Evolutionary conservation across 1,284 basidiomycete genomes (phyloP), one percentile per base, ranked within the genome.

Genomic region (Filobasidium uniguttulatum): DNA sequence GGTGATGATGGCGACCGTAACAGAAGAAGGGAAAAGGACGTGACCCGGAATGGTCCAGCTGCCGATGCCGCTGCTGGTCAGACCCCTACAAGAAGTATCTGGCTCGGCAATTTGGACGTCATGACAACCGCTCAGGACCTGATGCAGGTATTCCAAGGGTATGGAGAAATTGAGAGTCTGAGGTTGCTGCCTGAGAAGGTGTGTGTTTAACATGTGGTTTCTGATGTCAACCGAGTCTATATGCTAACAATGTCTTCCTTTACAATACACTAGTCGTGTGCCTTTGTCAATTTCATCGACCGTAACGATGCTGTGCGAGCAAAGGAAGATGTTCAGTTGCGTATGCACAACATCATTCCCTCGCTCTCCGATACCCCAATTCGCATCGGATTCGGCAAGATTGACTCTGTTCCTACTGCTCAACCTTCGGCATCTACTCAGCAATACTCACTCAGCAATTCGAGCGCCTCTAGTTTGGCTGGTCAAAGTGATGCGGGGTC

Each of bases 201-300:
- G 47, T 55, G 73, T 65, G 45, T 41, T 6, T 15, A 19, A 28
- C 17, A 29, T 26, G 15, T n/a, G n/a, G n/a, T n/a, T n/a, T n/a
- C n/a, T n/a, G n/a, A n/a, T n/a, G n/a, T 12, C 5, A 9, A 28
- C 6, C 40, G 19, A 33, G 25, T 25, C 17, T 17, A 14, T n/a
- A 30, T 15, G 25, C 3, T 10, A 26, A 14, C 52, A 10, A 12
- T 23, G 5, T 40, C 17, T 45, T 37, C 28, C 29, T 22, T 26
- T 31, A 14, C 8, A 2, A 17, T 17, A 12, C 15, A 1, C 31
- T 37, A 93, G 88, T 90, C 93, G 65, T 98, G 94, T 65, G 93
- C 91, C 8, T 98, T 98, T 66, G 90, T 98, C 67, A 98, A 98
- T 69, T 98, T 93, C 64, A 85, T 94, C 49, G 91, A 94, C 59